Percentiles rank a stretch among this genome's conserved stretches.
Evolutionary conservation across 2,329 filamentous ascomycete species (phyloP).

Genomic region (Penicillium capsulatum): DNA sequence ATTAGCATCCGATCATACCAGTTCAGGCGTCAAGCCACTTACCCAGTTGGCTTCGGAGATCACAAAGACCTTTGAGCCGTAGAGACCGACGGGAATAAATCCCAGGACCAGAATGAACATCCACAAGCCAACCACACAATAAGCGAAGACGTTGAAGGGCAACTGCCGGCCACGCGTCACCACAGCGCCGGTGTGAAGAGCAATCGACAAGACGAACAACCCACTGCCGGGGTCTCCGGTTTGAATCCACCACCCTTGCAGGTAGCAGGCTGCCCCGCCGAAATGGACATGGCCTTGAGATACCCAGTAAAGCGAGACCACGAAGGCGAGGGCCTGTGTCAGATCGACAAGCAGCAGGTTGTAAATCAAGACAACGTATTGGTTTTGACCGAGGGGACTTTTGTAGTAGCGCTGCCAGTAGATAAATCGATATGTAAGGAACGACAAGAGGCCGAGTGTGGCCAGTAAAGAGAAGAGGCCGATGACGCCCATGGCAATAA

Average conservation of each 20-base stretch:
- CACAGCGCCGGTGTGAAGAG: conserved; percentile 49
- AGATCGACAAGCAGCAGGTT: conserved; percentile 50
- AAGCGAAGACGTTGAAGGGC: conserved; percentile 43
- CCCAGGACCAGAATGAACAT: conserved; percentile 45
- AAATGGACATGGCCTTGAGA: conserved; percentile 40
- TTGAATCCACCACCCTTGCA: conserved; percentile 52
- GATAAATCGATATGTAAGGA: conserved; percentile 48
- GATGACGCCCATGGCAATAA: conserved; percentile 45
- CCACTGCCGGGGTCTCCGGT: conserved; percentile 50
- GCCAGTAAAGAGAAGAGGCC: conserved; percentile 41
- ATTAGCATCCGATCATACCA: too few relatives aligned
- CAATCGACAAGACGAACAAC: conserved; percentile 51
- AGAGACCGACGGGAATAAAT: conserved; percentile 44
- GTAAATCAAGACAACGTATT: conserved; percentile 51
- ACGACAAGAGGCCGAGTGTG: conserved; percentile 33
- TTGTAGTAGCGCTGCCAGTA: conserved; percentile 48
- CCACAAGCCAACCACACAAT: conserved; percentile 45
- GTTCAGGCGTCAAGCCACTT: not conserved
- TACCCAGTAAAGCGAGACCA: conserved; percentile 46
- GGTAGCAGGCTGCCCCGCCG: conserved; percentile 44
- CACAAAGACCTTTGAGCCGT: conserved; percentile 42
- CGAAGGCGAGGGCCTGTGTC: conserved; percentile 47
- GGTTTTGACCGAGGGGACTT: conserved; percentile 48
- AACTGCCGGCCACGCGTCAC: conserved; percentile 48
- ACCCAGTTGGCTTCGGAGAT: conserved; percentile 51